phyloP scores from a whole-genome alignment of 2,329 filamentous ascomycete genomes.

The Colletotrichum filicis region DNA sequence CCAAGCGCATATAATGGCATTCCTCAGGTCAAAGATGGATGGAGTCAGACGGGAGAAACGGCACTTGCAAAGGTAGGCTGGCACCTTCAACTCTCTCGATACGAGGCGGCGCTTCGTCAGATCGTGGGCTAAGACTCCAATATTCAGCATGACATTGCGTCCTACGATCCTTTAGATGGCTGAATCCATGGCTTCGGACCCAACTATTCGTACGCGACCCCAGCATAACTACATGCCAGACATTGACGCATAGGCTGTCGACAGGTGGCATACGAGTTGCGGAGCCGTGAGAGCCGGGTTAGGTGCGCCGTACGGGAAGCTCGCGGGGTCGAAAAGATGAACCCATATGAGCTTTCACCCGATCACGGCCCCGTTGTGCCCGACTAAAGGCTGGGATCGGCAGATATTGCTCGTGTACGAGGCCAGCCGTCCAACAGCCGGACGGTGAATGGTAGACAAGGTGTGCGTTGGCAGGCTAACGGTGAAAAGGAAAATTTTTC shows the following conservation, averaged over 20 bases:
- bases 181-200: slow-evolving; percentile 14
- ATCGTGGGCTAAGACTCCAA: slow-evolving; percentile 1
- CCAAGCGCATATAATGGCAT: slow-evolving; percentile 18
- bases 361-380: slow-evolving; percentile 5
- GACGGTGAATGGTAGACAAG: slow-evolving; percentile 7
- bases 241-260: not conserved
- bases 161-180: not conserved
- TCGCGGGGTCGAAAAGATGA: not conserved
- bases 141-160: not conserved
- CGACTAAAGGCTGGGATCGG: slow-evolving; percentile 20
- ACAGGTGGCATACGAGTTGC: slow-evolving; percentile 5
- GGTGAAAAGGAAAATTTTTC: slow-evolving; percentile 7
- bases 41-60: slow-evolving; percentile 15
- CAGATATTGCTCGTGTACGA: slow-evolving; percentile 15
- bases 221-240: not conserved
- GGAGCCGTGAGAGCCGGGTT: not conserved
- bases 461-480: slow-evolving; percentile 31
- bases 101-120: slow-evolving; percentile 20
- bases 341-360: not conserved
- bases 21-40: not conserved
- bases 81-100: slow-evolving; percentile 6
- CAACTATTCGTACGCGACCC: not conserved
- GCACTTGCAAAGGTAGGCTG: slow-evolving; percentile 6
- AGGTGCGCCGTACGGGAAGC: not conserved
- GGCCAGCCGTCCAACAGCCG: not conserved